Percentiles rank a stretch among this genome's conserved stretches.
These are phyloP conservation scores for Sindora glabra DNA, from an alignment of 306 rosid species.

Conservation along the genomic window DNA sequence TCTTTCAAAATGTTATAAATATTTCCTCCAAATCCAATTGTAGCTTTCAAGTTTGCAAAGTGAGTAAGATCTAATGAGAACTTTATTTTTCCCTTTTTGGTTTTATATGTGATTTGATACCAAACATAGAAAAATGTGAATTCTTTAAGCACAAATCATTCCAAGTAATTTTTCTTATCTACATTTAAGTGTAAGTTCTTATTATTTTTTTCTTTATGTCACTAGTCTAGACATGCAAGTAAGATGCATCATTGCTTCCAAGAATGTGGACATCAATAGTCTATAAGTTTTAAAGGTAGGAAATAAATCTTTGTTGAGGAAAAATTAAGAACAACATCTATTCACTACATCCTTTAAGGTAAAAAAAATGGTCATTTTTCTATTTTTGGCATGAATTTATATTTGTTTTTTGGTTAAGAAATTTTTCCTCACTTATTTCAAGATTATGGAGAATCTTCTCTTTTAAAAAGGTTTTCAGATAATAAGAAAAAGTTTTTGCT, in stretches of 20 bases:
- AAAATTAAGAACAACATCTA: constrained; percentile 23
- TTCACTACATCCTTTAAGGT: constrained; percentile 31
- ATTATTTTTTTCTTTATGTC: constrained; percentile 2
- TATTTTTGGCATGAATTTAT: constrained; percentile 4
- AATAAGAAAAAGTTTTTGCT: constrained; percentile 37
- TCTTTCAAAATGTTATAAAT: too few species aligned
- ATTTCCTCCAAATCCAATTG: too few species aligned
- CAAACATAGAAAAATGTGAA: not conserved
- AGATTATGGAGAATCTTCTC: constrained; percentile 49
- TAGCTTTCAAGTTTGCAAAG: too few species aligned
- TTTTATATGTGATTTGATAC: too few species aligned
- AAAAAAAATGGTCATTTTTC: constrained; percentile 1
- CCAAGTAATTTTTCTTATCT: not conserved
- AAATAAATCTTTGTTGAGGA: constrained; percentile 33
- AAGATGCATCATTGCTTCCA: constrained; percentile 60
- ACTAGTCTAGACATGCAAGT: constrained; percentile 34
- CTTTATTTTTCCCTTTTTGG: too few species aligned
- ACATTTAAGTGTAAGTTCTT: too few species aligned
- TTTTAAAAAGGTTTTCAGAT: constrained; percentile 33
- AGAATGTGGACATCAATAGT: constrained; percentile 31
- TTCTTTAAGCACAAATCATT: not conserved
- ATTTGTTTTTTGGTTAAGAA: not conserved
- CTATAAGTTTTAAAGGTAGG: constrained; percentile 31
- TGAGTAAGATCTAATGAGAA: too few species aligned
- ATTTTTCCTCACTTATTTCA: constrained; percentile 25